phyloP scores from a whole-genome alignment of 1,139 yeast species.

The Hyphopichia burtonii region DNA sequence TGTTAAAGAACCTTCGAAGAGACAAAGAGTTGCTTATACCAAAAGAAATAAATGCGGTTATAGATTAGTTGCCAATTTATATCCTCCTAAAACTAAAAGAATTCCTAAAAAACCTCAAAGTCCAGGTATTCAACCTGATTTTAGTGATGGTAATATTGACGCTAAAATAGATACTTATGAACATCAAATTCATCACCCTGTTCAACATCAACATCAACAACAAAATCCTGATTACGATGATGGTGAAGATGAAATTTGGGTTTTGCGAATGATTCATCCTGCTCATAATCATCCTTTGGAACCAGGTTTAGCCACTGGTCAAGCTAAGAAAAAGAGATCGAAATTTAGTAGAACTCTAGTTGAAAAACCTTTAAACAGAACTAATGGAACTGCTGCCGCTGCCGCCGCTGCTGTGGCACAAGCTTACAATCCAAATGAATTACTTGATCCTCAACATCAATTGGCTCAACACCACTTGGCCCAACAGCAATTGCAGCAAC shows the following conservation, averaged over 20 bases:
- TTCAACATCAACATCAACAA: not conserved
- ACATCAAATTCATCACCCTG: slow-evolving; percentile 5
- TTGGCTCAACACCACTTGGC: slow-evolving; percentile 12
- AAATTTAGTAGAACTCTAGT: slow-evolving; percentile 45
- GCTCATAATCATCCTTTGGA: slow-evolving; percentile 49
- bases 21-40: slow-evolving; percentile 53
- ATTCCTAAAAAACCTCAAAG: slow-evolving; percentile 18
- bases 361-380: slow-evolving; percentile 44
- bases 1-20: slow-evolving; percentile 45
- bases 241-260: slow-evolving; percentile 40
- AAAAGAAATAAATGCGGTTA: slow-evolving; percentile 51
- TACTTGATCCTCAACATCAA: slow-evolving; percentile 18
- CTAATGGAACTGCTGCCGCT: slow-evolving; percentile 15
- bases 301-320: slow-evolving; percentile 27
- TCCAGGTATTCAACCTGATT: slow-evolving; percentile 12
- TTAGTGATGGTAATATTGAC: slow-evolving; percentile 20
- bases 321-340: slow-evolving; percentile 32
- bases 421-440: slow-evolving; percentile 20
- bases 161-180: slow-evolving; percentile 24
- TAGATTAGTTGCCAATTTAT: slow-evolving; percentile 48
- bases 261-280: slow-evolving; percentile 50
- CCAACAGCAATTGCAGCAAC: slow-evolving; percentile 18
- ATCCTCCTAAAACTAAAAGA: slow-evolving; percentile 42
- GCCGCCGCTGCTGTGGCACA: slow-evolving; percentile 11
- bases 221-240: slow-evolving; percentile 10